Base-by-base conservation (phyloP, 2,329 filamentous ascomycete species). In the Colletotrichum godetiae region DNA sequence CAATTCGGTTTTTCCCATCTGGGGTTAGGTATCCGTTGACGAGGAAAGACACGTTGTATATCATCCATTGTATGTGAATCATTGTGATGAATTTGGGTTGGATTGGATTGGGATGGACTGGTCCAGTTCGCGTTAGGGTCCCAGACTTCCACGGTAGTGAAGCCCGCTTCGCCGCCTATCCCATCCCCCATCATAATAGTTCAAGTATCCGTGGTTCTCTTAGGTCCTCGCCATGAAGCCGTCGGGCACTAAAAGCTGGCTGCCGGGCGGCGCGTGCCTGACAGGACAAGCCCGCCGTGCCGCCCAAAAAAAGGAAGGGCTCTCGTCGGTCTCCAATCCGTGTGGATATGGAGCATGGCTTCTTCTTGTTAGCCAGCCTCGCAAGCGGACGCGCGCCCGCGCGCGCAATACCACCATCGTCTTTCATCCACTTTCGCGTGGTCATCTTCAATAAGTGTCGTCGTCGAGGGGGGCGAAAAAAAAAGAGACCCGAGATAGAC, bases 211-310 rank as follows among this genome's bases (percentile, higher is more conserved):
- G 37, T 42, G 37, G 37, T 42, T 42, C 37, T 15, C 37, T 5
- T 4, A 29, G 27, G 19, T 42, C 37, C 37, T 42, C 37, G 37
- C 37, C 37, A 19, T 15, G 37, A 42, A 42, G 37, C n/a, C 37
- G 29, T 69, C 31, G 55, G 63, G 55, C 46, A 71, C 46, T 49
- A 46, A 49, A 49, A 35, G 52, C 68, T n/a, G 52, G 35, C 19
- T 29, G 57, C 33, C 58, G 27, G 33, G 22, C n/a, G 13, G 46
- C 22, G 13, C 29, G 52, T 55, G 49, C 61, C 49, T 55, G 61
- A 37, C 46, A 53, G 27, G 22, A 42, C 37, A 42, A 42, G 37
- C 37, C 37, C 37, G 37, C 37, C 37, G 37, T 42, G 37, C 31
- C 22, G 42, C 42, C 19, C 6, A 49, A 46, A 19, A 46, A 3